Base-by-base conservation (phyloP, 371 early-diverging fungal genomes). In the Phascolomyces articulosus region DNA sequence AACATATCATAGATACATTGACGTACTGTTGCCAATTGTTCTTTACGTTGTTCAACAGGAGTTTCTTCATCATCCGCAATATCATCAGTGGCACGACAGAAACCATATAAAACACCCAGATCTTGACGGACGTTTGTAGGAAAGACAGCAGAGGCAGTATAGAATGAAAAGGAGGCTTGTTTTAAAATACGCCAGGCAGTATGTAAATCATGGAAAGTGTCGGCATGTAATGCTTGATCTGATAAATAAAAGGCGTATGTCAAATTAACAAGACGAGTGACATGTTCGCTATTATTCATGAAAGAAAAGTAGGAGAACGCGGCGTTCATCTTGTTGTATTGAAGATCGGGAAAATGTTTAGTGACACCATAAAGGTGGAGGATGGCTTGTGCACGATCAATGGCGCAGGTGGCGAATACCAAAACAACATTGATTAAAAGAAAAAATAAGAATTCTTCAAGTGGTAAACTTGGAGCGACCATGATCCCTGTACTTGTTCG, bases 381-480 rank as follows among this genome's bases (percentile, higher is more conserved):
- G 16, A 77, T 65, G n/a, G 84, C 70, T 41, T 72, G 71, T 9
- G 82, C 74, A 13, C 84, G 79, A 44, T 89, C 87, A 31, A 85
- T 67, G 1, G 87, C 85, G 58, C 84, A 71, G 7, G 78, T 72
- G n/a, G 85, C 90, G 78, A 82, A 83, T 7, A 89, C 88, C 47
- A 87, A 59, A 56, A 90, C 77, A 16, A 70, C 67, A 47, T 87
- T 85, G 60, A 86, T 82, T 16, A 87, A 31, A 13, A 74, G 34
- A 59, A 88, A 90, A 60, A 90, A 90, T 65, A 79, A 62, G 26
- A 79, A 81, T 68, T 90, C 90, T 67, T 90, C 90, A 23, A 90
- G 34, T 1, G 90, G 90, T 1, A 90, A 64, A 58, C 80, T 60
- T 10, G 71, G 70, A 0, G 68, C 70, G 2, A 85, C 70, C 63